Evolutionary conservation across 2,329 filamentous ascomycete genomes (phyloP).

Genomic region (Paecilomyces niveus): DNA sequence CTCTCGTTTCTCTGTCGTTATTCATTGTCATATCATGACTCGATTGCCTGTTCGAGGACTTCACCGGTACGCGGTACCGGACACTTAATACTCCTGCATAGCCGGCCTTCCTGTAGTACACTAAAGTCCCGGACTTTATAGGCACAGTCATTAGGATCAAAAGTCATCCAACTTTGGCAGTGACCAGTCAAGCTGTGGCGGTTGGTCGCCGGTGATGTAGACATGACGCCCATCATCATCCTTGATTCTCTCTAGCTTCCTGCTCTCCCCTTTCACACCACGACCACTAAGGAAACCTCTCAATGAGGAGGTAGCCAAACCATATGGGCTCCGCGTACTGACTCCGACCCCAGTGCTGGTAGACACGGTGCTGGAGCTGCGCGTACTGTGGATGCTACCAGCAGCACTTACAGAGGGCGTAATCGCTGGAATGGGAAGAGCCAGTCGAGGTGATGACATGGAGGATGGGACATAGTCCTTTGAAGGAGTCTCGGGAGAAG

Average conservation of each 20-base stretch:
- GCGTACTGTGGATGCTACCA: conserved; percentile 29
- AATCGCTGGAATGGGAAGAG: conserved; percentile 24
- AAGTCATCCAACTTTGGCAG: conserved; percentile 25
- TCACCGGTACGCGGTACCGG: not conserved
- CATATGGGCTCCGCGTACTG: conserved; percentile 28
- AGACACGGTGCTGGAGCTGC: conserved; percentile 29
- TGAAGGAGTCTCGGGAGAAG: conserved; percentile 11
- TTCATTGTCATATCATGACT: not conserved
- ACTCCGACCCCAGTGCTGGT: conserved; percentile 22
- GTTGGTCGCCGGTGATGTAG: conserved; percentile 22
- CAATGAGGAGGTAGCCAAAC: conserved; percentile 28
- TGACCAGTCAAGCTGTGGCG: conserved; percentile 30
- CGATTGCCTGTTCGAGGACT: not conserved
- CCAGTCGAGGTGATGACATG: conserved; percentile 17
- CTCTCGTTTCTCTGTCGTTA: not conserved
- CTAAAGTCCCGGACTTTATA: not conserved
- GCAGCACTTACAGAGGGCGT: conserved; percentile 19
- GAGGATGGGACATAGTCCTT: conserved; percentile 16
- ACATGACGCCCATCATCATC: conserved; percentile 11
- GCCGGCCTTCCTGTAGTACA: not conserved
- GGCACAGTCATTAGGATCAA: not conserved
- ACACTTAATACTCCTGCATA: not conserved
- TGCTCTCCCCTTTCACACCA: conserved; percentile 16
- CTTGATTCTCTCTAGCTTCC: conserved; percentile 19
- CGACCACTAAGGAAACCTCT: conserved; percentile 26